Evolutionary conservation across 208 protist species (phyloP).

Genomic region (Novymonas esmeraldas): DNA sequence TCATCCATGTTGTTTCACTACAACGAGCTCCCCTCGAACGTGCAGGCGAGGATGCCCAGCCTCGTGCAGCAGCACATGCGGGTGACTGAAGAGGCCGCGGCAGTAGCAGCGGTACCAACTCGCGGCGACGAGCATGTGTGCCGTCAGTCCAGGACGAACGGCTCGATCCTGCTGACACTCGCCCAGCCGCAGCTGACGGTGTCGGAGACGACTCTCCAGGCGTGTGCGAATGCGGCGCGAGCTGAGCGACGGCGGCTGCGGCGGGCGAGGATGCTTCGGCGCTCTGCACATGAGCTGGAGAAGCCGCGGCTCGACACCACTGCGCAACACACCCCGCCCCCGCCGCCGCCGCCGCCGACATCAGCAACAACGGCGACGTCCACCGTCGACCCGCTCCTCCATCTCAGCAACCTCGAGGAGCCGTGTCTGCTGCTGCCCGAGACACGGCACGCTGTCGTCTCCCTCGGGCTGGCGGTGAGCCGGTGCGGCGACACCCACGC

Average conservation of each 20-base stretch:
- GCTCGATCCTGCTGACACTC: conserved; percentile 2
- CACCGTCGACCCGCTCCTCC: conserved; percentile 1
- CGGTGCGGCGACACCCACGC: background rate
- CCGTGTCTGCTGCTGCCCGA: conserved; percentile 28
- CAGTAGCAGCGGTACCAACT: background rate
- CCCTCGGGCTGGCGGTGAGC: conserved; percentile 14
- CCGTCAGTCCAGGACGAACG: background rate
- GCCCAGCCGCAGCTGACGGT: conserved; percentile 13
- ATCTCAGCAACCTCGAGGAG: conserved; percentile 24
- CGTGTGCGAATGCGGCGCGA: conserved; percentile 8
- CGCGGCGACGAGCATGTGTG: background rate
- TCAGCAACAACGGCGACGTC: too few species aligned
- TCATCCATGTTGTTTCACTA: conserved; percentile 29
- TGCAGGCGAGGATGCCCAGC: conserved; percentile 31
- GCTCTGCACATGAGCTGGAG: too few species aligned
- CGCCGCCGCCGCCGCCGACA: too few species aligned
- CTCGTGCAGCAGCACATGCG: conserved; percentile 4
- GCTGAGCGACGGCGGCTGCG: conserved; percentile 16
- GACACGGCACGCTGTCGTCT: conserved; percentile 4
- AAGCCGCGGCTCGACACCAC: too few species aligned
- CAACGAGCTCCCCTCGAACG: conserved; percentile 50
- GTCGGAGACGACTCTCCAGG: conserved; percentile 3
- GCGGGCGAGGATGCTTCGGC: background rate
- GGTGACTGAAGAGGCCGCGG: background rate
- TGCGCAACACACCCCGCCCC: too few species aligned